These are phyloP conservation scores for Hyaloperonospora brassicae DNA, from an alignment of 352 stramenopile genomes.

Conservation along the genomic window DNA sequence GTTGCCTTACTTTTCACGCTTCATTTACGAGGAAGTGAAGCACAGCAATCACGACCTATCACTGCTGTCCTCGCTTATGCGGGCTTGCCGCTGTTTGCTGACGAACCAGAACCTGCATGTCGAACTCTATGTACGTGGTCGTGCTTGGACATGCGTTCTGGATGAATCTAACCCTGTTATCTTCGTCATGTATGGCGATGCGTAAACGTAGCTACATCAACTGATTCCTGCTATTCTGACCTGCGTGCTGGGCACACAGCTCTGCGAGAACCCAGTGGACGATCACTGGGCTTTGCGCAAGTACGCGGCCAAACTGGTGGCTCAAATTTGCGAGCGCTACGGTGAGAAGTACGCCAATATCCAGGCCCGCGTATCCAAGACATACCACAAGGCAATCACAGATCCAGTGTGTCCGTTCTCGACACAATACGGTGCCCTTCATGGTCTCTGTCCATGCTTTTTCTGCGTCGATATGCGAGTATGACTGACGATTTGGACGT, in stretches of 20 bases:
- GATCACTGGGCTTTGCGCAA: conserved; percentile 90
- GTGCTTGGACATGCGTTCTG: not conserved
- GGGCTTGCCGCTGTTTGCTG: conserved; percentile 84
- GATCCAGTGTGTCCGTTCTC: conserved; percentile 68
- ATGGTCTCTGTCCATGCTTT: conserved; percentile 35
- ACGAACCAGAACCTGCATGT: conserved; percentile 89
- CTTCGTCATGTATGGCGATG: not conserved
- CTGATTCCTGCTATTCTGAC: conserved; percentile 90
- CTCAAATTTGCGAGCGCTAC: conserved; percentile 78
- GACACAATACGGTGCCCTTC: conserved; percentile 90
- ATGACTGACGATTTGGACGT: not conserved
- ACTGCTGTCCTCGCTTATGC: conserved; percentile 81
- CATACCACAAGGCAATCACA: conserved; percentile 83
- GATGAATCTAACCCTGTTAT: conserved; percentile 3
- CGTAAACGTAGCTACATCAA: conserved; percentile 78
- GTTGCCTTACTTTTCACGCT: conserved; percentile 84
- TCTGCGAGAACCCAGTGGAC: conserved; percentile 79
- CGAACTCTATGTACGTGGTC: conserved; percentile 82
- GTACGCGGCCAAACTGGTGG: conserved; percentile 71
- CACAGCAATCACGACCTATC: conserved; percentile 73
- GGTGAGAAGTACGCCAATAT: conserved; percentile 90
- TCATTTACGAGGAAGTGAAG: conserved; percentile 85
- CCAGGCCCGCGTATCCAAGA: conserved; percentile 87
- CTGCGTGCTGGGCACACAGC: conserved; percentile 85
- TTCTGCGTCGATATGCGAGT: not conserved